Base-by-base conservation (phyloP, 1,284 basidiomycete genomes). In the Baeospora myosura region DNA sequence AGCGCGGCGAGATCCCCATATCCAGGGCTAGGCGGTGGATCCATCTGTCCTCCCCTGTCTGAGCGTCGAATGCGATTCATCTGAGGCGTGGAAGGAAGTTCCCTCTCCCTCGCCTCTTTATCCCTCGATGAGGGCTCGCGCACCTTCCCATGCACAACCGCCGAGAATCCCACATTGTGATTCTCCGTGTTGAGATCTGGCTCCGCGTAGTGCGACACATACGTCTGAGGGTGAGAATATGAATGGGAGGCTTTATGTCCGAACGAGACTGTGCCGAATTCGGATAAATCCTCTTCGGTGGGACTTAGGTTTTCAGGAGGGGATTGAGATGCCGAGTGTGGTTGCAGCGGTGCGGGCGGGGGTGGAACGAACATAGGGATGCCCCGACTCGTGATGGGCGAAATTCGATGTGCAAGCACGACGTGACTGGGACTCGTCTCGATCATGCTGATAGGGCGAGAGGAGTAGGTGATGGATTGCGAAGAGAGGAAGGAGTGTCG, bases 121-220 rank as follows among this genome's bases (percentile, higher is more conserved):
- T n/a, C n/a, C 4, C 50, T 41, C 5, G 49, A 41, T 23, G 54
- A 52, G 28, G 4, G 44, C 28, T 46, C 42, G 8, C 39, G 58
- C 14, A 72, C 62, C 48, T 72, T 76, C 46, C 63, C 56, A 48
- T 77, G 76, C 28, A 78, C 75, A 8, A 77, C 68, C 14, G 76
- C 72, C 35, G 59, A 66, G 57, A 78, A 78, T 5, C 62, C 58
- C 21, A 56, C 33, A 38, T 48, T 55, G 26, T 14, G 21, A 31
- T n/a, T 23, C 20, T 37, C 8, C 25, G 16, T 42, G 31, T 21
- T 38, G 5, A 50, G 40, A 30, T 53, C 49, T 26, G 49, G 33
- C 28, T 52, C 51, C 11, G 50, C 38, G 11, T 39, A 44, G 28
- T 39, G 35, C 4, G 44, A 42, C 17, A 39, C 41, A 20, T 31